Conservation (phyloP, 164 flowering plant species). For the Piper longum region DNA sequence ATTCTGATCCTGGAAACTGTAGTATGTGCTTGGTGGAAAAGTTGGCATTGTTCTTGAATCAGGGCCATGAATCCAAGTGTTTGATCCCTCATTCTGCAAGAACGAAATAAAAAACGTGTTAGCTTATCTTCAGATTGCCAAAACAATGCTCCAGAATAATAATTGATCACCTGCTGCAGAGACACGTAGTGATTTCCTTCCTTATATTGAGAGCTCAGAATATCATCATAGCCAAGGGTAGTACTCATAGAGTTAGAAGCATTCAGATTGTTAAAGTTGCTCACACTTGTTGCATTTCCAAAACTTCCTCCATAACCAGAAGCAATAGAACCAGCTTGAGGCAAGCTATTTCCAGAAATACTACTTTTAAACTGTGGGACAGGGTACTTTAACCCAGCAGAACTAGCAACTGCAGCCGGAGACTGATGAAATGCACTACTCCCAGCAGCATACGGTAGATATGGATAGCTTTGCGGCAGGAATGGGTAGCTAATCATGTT, state of each 20-base stretch:
- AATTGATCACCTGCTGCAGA: constrained; percentile 54
- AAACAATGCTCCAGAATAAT: no score
- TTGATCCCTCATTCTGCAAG: constrained; percentile 53
- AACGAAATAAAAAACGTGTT: neutral
- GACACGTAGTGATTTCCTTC: constrained; percentile 50
- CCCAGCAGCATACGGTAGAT: constrained; percentile 77
- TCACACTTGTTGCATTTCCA: constrained; percentile 50
- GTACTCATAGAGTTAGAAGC: constrained; percentile 54
- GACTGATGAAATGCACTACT: constrained; percentile 79
- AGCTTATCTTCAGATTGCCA: neutral
- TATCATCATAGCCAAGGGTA: constrained; percentile 60
- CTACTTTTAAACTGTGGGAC: constrained; percentile 81
- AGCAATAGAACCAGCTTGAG: constrained; percentile 58
- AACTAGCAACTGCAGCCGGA: constrained; percentile 44
- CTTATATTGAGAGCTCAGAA: constrained; percentile 72
- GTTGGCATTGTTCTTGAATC: constrained; percentile 70
- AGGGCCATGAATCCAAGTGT: constrained; percentile 68
- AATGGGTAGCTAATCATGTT: constrained; percentile 77
- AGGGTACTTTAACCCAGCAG: constrained; percentile 22
- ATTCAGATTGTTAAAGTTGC: constrained; percentile 43
- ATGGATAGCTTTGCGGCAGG: constrained; percentile 70
- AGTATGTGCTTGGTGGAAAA: constrained; percentile 59
- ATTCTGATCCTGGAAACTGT: constrained; percentile 58
- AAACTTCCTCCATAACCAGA: constrained; percentile 80
- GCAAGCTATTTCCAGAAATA: constrained; percentile 59